Evolutionary conservation across 2,329 filamentous ascomycete genomes (phyloP), one percentile per base, ranked within the genome.

Genomic region (Aspergillus tanneri): DNA sequence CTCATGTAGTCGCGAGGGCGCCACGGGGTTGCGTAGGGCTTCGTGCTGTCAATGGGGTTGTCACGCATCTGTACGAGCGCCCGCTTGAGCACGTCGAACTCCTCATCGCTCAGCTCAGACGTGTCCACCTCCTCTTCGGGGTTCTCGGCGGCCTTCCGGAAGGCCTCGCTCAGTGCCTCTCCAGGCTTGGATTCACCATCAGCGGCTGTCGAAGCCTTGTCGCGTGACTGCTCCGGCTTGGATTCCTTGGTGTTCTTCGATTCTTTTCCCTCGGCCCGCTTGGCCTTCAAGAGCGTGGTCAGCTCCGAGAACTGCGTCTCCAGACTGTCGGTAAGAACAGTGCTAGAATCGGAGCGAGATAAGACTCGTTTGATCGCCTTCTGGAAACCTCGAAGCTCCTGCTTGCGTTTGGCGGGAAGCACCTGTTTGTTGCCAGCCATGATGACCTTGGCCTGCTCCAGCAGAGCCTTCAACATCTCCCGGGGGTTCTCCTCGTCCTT

Each of bases 1-100:
- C 82, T 79, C 88, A 99, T 95, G 72, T 82, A 97, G 43, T 86
- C 80, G 47, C 90, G 81, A 10, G 93, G 93, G 56, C 80, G 75
- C 93, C 93, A 99, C 10, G 93, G 93, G 2, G 91, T 96, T 4
- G 81, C 81, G 67, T 99, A 99, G 3, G 93, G 89, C 72, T 95
- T 95, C 48, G 70, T 73, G 21, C 73, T 69, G 70, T 96, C 89
- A 50, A 86, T 72, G 0, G 89, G 86, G 72, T 96, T 95, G 66
- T 90, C 82, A 47, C 78, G 75, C 63, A 88, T 80, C 58, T 81
- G 75, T 45, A 76, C 72, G 38, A 93, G 78, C 18, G 88, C 85
- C 18, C 70, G 67, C 36, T 71, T 70, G 41, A 76, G 72, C 44
- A 75, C 71, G 5, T 70, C 66, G 55, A 77, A 69, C 41, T 76